Base-by-base conservation (phyloP, 345 rosid species). In the Euclidium syriacum region DNA sequence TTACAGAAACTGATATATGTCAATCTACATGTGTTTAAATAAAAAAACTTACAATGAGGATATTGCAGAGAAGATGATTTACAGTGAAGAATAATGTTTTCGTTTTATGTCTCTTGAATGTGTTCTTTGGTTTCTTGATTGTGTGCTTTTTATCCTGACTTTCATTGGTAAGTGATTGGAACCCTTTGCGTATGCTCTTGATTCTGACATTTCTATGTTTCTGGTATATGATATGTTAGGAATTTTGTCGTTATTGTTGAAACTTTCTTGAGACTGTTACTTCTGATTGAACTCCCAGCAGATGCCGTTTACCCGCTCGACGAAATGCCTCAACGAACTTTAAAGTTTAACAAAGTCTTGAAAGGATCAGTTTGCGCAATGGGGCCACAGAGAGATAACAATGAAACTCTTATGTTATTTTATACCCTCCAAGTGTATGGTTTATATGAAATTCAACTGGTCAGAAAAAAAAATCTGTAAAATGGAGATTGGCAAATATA, bases 21-120 rank as follows among this genome's bases (percentile, higher is more conserved):
- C 42, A 35, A 33, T 42, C 20, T 42, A 22, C 39, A 17, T 68
- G 62, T 68, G 54, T 60, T 52, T 60, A 60, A 68, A 68, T 68
- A 60, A 68, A 60, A 68, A 60, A 43, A 48, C 46, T 51, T 68
- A 59, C 67, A 59, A 23, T 30, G 52, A 68, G 66, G 39, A 68
- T 51, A 23, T 23, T 60, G 55, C 61, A 49, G 53, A 51, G 36
- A 41, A 49, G 49, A 18, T n/a, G 15, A 38, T 44, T 64, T 14
- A 15, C n/a, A 54, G 26, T 53, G 61, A 53, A 10, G 36, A 42
- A 43, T 44, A 16, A 29, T 47, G 34, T 38, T 49, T 22, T 65
- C 6, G 11, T 43, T 54, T 27, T 0, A 62, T 20, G 33, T 30
- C 18, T n/a, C n/a, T 17, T 12, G 19, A 24, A 33, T 17, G 20